These are phyloP conservation scores for Prunus kanzakura DNA, from an alignment of 306 rosid species.

Conservation along the genomic window DNA sequence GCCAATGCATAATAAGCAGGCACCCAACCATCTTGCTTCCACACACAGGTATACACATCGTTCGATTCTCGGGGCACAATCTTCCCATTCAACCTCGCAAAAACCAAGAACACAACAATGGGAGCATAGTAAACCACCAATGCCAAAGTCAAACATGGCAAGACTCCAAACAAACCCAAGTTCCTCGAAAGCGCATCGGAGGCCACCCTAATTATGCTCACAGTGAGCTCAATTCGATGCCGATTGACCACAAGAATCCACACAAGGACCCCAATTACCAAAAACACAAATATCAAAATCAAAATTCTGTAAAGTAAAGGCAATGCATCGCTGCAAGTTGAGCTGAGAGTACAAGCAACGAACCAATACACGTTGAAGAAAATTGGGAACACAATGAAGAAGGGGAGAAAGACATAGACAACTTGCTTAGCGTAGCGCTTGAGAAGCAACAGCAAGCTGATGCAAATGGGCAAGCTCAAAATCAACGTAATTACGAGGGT, in stretches of 20 bases:
- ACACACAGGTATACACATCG: conserved; percentile 60
- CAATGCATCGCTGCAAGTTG: conserved; percentile 54
- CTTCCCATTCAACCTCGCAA: conserved; percentile 70
- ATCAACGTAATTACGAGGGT: conserved; percentile 63
- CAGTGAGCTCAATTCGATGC: conserved; percentile 84
- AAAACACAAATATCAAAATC: conserved; percentile 52
- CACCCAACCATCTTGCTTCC: conserved; percentile 91
- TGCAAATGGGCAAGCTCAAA: conserved; percentile 63
- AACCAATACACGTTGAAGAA: conserved; percentile 87
- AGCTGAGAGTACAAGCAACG: conserved; percentile 69
- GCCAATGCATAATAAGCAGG: conserved; percentile 86
- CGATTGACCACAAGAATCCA: conserved; percentile 82
- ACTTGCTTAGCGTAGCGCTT: conserved; percentile 78
- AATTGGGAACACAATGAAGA: conserved; percentile 62
- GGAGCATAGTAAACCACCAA: conserved; percentile 64
- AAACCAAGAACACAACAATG: conserved; percentile 71
- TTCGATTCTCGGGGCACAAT: conserved; percentile 30
- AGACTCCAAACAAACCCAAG: conserved; percentile 56
- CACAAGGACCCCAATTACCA: conserved; percentile 57
- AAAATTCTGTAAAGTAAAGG: conserved; percentile 65
- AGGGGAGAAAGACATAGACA: conserved; percentile 67
- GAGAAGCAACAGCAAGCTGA: conserved; percentile 53
- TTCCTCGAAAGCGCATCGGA: conserved; percentile 67
- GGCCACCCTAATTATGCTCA: conserved; percentile 72
- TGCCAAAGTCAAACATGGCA: conserved; percentile 61